These are phyloP conservation scores for Fusarium burgessii DNA, from an alignment of 2,329 filamentous ascomycete species.

Conservation along the genomic window DNA sequence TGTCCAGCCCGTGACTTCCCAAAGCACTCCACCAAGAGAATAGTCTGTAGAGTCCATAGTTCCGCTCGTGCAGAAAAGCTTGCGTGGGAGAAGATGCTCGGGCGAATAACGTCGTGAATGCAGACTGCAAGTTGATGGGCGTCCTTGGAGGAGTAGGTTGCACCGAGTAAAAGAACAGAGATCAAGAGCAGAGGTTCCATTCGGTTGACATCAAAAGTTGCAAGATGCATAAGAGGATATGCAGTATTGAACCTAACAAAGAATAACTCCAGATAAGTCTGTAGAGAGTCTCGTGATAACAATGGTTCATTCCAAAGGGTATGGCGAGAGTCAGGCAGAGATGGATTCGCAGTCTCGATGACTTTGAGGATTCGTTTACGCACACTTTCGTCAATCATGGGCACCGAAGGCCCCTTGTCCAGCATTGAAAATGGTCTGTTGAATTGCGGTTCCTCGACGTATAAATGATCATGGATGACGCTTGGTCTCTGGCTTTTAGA, in stretches of 20 bases:
- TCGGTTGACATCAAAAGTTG: background rate
- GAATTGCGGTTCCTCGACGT: slow-evolving; percentile 3
- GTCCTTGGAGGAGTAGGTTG: slow-evolving; percentile 1
- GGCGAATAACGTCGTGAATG: slow-evolving; percentile 5
- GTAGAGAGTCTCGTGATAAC: background rate
- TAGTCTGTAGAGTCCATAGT: slow-evolving; percentile 71
- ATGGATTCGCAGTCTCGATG: background rate
- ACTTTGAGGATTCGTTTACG: background rate
- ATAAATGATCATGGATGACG: background rate
- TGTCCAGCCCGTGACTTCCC: slow-evolving; percentile 72
- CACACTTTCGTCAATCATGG: background rate
- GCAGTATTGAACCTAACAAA: slow-evolving; percentile 1
- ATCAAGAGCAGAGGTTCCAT: background rate
- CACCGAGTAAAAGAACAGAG: background rate
- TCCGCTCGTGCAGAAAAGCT: slow-evolving; percentile 68
- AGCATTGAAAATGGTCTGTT: slow-evolving; percentile 12
- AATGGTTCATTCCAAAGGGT: background rate
- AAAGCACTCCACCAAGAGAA: slow-evolving; percentile 73
- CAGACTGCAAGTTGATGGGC: slow-evolving; percentile 5
- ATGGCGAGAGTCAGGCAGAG: background rate
- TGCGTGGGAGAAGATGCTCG: slow-evolving; percentile 5
- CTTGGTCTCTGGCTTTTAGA: background rate
- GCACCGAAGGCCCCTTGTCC: background rate
- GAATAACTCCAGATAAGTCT: background rate
- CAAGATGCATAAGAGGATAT: slow-evolving; percentile 6